phyloP scores from a whole-genome alignment of 306 rosid species.

The Begonia peltatifolia region DNA sequence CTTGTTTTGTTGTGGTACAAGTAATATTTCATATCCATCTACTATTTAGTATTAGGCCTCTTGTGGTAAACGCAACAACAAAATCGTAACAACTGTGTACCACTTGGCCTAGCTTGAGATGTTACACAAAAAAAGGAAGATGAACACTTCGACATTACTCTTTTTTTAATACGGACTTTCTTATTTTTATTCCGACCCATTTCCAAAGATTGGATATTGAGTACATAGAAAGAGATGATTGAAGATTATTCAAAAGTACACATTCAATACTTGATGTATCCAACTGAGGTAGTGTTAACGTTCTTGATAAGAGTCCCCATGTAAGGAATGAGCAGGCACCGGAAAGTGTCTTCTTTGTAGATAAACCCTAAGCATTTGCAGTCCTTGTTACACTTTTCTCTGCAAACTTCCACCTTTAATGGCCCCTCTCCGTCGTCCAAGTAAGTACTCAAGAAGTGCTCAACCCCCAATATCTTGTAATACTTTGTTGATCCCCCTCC shows the following conservation, averaged over 20 bases:
- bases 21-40: no score
- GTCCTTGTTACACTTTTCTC: constrained; percentile 17
- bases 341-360: constrained; percentile 12
- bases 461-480: constrained; percentile 17
- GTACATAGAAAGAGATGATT: no score
- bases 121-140: no score
- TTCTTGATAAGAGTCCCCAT: constrained; percentile 18
- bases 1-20: no score
- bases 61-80: no score
- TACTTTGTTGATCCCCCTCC: constrained; percentile 3
- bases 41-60: no score
- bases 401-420: constrained; percentile 15
- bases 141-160: no score
- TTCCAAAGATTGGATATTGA: no score
- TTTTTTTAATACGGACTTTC: no score
- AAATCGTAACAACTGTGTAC: no score
- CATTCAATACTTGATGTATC: constrained; percentile 15
- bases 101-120: no score
- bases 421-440: constrained; percentile 16
- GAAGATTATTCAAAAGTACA: neutral
- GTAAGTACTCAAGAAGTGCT: constrained; percentile 16
- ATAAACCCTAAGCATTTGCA: constrained; percentile 18
- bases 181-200: no score
- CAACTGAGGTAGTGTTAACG: constrained; percentile 11
- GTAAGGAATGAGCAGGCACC: constrained; percentile 19